Base-by-base conservation (phyloP, 2,329 filamentous ascomycete species). In the Trichoderma sp. region DNA sequence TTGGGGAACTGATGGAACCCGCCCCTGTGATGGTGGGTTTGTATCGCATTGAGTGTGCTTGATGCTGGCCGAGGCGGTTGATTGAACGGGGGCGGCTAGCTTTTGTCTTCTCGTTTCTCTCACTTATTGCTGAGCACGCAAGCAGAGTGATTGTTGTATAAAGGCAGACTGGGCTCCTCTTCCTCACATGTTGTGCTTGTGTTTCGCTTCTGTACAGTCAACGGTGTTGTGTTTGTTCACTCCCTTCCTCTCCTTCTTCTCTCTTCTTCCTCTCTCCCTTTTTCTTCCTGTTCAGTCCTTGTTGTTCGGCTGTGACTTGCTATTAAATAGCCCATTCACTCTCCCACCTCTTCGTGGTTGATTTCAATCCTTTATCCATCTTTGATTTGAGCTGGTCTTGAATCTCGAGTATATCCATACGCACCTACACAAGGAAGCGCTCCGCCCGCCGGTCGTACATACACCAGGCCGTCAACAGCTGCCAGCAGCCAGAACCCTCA, bases 401-500 rank as follows among this genome's bases (percentile, higher is more conserved):
- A 34, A 60, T 58, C 24, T 12, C 53, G 4, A n/a, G 32, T 21
- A 57, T 26, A 34, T 39, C 36, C 11, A 57, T 34, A 39, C 6
- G 26, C 64, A 56, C 47, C 57, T 36, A 56, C 47, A 58, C 53
- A 43, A 12, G 14, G 24, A 58, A 28, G 30, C 18, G 18, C 56
- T n/a, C 28, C 28, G 24, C 28, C 34, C 11, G 18, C 26, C 24
- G 21, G 30, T 28, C 39, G 36, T 60, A 47, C 32, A 51, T 30
- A 28, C 8, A 47, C 15, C 36, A 68, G 51, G 63, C 58, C 47
- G 66, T 63, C 58, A 64, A 67, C 64, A 67, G 64, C 51, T 57
- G 36, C 58, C 60, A 58, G 47, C 61, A 71, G 61, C 21, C 51
- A 47, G n/a, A 53, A 39, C 18, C 47, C 18, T 64, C 58, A 26